A percentile compares a stretch with the other conserved stretches of the same genome.
Evolutionary conservation across 441 rosid genomes (phyloP).

Genomic region (Eutrema salsugineum): DNA sequence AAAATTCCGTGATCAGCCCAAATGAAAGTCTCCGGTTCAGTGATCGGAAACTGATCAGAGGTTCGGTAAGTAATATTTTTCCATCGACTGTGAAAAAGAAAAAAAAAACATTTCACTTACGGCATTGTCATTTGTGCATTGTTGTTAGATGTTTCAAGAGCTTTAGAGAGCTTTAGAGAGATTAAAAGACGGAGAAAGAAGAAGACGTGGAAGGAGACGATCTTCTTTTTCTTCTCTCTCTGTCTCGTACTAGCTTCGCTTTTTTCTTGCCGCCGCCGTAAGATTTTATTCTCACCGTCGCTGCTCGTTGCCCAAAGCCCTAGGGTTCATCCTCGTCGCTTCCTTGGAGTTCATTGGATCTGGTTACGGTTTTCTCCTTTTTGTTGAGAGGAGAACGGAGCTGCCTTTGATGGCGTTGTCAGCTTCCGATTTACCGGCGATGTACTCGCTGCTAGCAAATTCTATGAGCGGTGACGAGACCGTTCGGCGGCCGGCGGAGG

Average conservation of each 20-base stretch:
- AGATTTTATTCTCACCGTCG: slow-evolving; percentile 11
- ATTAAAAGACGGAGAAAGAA: slow-evolving; percentile 13
- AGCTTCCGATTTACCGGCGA: slow-evolving; percentile 83
- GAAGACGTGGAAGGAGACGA: slow-evolving; percentile 9
- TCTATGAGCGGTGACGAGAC: slow-evolving; percentile 89
- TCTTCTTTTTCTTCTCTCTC: slow-evolving; percentile 1
- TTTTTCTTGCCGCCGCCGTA: slow-evolving; percentile 8
- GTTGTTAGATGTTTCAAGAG: background rate
- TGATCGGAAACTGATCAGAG: slow-evolving; percentile 17
- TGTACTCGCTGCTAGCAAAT: slow-evolving; percentile 76
- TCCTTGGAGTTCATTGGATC: slow-evolving; percentile 22
- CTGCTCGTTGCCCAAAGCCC: background rate
- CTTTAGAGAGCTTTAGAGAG: background rate
- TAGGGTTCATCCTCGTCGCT: slow-evolving; percentile 22
- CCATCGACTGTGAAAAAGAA: slow-evolving; percentile 2
- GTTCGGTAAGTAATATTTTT: background rate
- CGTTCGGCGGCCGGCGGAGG: slow-evolving; percentile 86
- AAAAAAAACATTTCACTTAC: background rate
- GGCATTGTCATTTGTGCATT: slow-evolving; percentile 4
- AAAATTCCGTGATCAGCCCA: background rate
- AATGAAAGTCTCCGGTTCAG: background rate
- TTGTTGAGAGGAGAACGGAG: slow-evolving; percentile 6
- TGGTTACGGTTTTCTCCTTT: background rate
- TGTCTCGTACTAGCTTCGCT: background rate
- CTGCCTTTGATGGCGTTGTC: slow-evolving; percentile 71